Evolutionary conservation across 805 yeast species (phyloP), one percentile per base, ranked within the genome.

Genomic region (Candida wancherniae): DNA sequence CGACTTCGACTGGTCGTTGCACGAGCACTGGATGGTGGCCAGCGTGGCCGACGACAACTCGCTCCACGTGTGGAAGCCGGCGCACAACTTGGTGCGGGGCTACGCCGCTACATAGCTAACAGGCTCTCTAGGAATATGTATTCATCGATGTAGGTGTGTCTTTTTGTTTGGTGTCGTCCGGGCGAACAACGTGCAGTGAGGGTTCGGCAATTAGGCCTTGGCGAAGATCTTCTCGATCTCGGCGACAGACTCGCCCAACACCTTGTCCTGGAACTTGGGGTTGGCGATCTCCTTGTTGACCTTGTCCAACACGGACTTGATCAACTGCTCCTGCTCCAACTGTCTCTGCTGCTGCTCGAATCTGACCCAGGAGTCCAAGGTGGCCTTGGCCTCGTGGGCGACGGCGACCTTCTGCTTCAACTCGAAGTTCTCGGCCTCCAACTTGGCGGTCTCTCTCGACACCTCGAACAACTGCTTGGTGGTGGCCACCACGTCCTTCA

Each of bases 281-380:
- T 82, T 81, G 51, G 71, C 66, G 50, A 92, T 65, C 67, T 86
- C 92, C 63, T 80, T 67, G 73, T 84, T 78, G 54, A 90, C 92
- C 72, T 85, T 87, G 33, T 87, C 70, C 59, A 87, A 84, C 45
- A 92, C 95, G 37, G 87, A 55, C 57, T 83, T 69, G 48, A 94
- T 78, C 54, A 92, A 79, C 66, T 85, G 95, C 66, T 80, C 75
- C 75, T 92, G 98, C 75, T 92, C 95, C 58, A 78, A 69, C 73
- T 86, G 95, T 73, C 97, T 90, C 49, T 88, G 92, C 61, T 86
- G 87, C 49, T 85, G 82, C 74, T 92, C 98, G 67, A 84, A 84
- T 77, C 97, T 85, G 53, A 88, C 97, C 98, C 98, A 92, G 10
- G 97, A 86, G 69, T 92, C 98, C 59, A 92, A 78, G 40, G 90